Evolutionary conservation across 2,329 filamentous ascomycete species (phyloP), one percentile per base, ranked within the genome.

Genomic region (Diaporthe humulicola): DNA sequence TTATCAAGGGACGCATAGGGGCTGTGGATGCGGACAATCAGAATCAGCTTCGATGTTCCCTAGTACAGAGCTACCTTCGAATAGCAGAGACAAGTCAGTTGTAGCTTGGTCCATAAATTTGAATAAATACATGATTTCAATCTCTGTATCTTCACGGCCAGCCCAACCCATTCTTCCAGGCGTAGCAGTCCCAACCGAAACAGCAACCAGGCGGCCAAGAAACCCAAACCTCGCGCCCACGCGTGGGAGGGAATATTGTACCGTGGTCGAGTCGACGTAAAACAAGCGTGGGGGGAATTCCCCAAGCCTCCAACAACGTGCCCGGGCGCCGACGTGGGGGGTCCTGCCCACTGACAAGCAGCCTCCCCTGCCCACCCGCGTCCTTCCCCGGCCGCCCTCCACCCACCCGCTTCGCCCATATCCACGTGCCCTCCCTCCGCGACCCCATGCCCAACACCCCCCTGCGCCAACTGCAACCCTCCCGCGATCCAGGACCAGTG

Each of bases 381-480:
- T 36, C 54, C 33, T 38, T 25, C 58, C 58, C 58, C 38, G 58
- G 58, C 58, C 7, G 22, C 25, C 40, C 17, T 33, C 25, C 40
- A 42, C 25, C 60, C 30, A 19, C 19, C 33, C 22, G 6, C 36
- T n/a, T 36, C 36, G 36, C 58, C 58, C 22, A 33, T 3, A 67
- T n/a, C 64, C 64, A 69, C 64, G 64, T 67, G 64, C 64, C 64
- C 14, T 17, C 64, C 64, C 14, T 17, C 22, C 58, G 28, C 56
- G 28, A 19, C 28, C 42, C 61, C 28, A 19, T 25, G 42, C 42
- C 42, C 9, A n/a, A 3, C 42, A 50, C 22, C 45, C 48, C 64
- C 64, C 48, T 38, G 45, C 30, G 45, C 64, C 64, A 22, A 52
- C 45, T 69, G 64, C 64, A 69, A 69, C 64, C 61, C 33, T 54